Percentiles rank a stretch among this genome's conserved stretches.
phyloP scores from a whole-genome alignment of 2,329 filamentous ascomycete genomes.

The Alternaria solani region DNA sequence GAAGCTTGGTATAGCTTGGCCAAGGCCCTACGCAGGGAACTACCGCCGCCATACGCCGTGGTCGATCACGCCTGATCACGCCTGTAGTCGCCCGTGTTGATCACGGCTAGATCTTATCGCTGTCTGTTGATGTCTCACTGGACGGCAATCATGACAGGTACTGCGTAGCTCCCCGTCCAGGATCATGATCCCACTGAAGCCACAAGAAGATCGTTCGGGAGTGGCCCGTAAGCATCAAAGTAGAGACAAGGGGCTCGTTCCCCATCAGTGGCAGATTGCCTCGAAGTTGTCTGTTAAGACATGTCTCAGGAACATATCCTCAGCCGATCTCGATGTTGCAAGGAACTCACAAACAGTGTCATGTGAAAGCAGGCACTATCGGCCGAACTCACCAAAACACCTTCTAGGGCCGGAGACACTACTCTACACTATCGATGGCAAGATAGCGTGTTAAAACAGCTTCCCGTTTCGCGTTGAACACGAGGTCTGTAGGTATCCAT shows the following conservation, averaged over 20 bases:
- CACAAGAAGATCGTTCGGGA: background rate
- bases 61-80: background rate
- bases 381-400: background rate
- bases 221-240: background rate
- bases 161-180: background rate
- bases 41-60: background rate
- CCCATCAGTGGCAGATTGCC: background rate
- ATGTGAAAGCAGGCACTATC: background rate
- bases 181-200: background rate
- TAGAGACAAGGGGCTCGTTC: background rate
- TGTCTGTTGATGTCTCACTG: background rate
- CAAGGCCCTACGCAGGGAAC: background rate
- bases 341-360: background rate
- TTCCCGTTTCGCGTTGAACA: background rate
- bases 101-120: background rate
- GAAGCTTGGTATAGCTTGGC: background rate
- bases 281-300: background rate
- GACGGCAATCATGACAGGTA: background rate
- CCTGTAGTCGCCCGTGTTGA: background rate
- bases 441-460: background rate
- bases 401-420: constrained; percentile 2
- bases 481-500: background rate
- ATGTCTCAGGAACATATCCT: background rate
- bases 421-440: background rate
- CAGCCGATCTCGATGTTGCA: background rate